Evolutionary conservation across 305 asterid species (phyloP).

Genomic region (Rubia tinctorum): DNA sequence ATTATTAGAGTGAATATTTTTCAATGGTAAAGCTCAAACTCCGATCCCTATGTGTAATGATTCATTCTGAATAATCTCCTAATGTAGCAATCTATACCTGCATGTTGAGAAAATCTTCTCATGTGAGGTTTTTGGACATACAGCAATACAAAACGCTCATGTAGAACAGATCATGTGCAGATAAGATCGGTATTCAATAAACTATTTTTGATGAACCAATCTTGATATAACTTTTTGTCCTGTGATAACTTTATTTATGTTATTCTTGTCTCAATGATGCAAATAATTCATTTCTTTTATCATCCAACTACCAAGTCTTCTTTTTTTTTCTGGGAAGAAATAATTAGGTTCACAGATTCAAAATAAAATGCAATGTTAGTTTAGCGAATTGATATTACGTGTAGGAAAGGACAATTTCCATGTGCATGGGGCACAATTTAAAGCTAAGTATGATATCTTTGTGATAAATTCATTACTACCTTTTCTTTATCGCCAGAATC

Average conservation of each 20-base stretch:
- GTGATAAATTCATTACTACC: too few relatives aligned
- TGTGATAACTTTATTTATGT: background rate
- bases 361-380: background rate
- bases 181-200: background rate
- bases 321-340: background rate
- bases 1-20: too few relatives aligned
- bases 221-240: background rate
- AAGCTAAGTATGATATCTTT: too few relatives aligned
- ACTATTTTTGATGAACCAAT: conserved; percentile 10
- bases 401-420: background rate
- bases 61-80: too few relatives aligned
- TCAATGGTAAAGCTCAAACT: too few relatives aligned
- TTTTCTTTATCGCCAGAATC: too few relatives aligned
- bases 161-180: conserved; percentile 2
- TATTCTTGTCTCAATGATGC: background rate
- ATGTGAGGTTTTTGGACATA: background rate
- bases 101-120: background rate
- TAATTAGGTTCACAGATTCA: background rate
- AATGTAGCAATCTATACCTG: background rate
- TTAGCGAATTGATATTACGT: background rate
- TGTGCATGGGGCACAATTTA: background rate
- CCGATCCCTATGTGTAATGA: too few relatives aligned
- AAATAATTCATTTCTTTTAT: background rate
- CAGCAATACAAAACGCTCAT: too few relatives aligned
- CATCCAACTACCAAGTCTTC: background rate